These are phyloP conservation scores for Potentilla sterilis DNA, from an alignment of 306 rosid genomes.

Conservation along the genomic window DNA sequence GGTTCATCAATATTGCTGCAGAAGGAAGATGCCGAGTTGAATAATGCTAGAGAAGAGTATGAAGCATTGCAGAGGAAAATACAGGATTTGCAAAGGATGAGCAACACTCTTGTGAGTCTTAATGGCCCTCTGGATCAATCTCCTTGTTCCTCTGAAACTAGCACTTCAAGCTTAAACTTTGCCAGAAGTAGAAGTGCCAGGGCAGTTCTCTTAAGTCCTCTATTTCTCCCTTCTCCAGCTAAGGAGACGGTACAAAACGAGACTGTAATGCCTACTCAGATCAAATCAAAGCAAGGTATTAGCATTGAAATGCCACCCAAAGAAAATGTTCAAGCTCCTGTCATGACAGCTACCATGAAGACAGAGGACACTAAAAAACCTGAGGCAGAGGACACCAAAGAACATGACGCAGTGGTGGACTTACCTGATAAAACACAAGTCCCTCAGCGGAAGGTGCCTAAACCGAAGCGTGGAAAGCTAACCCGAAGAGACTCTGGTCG, in stretches of 20 bases:
- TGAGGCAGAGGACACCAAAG: constrained; percentile 18
- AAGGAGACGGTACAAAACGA: constrained; percentile 35
- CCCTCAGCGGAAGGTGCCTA: neutral
- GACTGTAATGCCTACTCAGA: constrained; percentile 14
- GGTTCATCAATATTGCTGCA: constrained; percentile 23
- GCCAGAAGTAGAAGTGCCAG: constrained; percentile 51
- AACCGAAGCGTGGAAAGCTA: constrained; percentile 9
- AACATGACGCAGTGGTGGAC: constrained; percentile 20
- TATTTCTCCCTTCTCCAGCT: constrained; percentile 29
- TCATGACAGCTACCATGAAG: constrained; percentile 22
- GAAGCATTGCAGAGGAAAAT: constrained; percentile 35
- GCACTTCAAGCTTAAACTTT: constrained; percentile 26
- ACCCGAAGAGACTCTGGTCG: constrained; percentile 17
- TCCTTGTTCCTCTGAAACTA: constrained; percentile 30
- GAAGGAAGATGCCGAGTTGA: constrained; percentile 29
- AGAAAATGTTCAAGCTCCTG: constrained; percentile 30
- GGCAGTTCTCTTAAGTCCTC: constrained; percentile 33
- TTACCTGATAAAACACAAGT: neutral
- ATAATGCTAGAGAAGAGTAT: constrained; percentile 25
- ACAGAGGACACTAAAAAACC: constrained; percentile 38
- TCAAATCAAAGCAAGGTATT: constrained; percentile 28
- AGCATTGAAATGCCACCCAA: constrained; percentile 32
- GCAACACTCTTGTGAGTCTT: constrained; percentile 36
- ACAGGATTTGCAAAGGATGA: constrained; percentile 45
- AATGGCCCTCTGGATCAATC: constrained; percentile 39